phyloP scores from a whole-genome alignment of 2,329 filamentous ascomycete genomes.

The Fusarium nanum region DNA sequence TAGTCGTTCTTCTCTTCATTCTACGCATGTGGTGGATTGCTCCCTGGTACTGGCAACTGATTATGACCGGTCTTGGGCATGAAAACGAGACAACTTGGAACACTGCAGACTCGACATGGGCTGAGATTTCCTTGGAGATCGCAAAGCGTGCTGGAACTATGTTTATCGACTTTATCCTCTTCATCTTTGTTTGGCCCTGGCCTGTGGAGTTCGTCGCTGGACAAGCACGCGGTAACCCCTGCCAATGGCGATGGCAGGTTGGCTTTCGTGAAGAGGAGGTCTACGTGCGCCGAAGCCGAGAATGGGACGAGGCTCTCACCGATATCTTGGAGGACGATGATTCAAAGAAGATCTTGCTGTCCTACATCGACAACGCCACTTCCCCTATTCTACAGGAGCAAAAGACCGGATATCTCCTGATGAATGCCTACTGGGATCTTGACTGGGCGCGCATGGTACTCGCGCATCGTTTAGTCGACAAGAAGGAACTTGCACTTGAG shows the following conservation, averaged over 20 bases:
- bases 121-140: conserved; percentile 67
- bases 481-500: conserved; percentile 68
- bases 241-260: conserved; percentile 77
- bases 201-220: conserved; percentile 78
- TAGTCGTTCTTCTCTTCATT: conserved; percentile 71
- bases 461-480: conserved; percentile 76
- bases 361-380: conserved; percentile 75
- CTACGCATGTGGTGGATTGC: conserved; percentile 76
- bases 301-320: conserved; percentile 73
- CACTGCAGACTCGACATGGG: conserved; percentile 65
- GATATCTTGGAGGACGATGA: conserved; percentile 65
- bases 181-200: conserved; percentile 78
- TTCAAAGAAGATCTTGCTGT: conserved; percentile 68
- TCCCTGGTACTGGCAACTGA: conserved; percentile 78
- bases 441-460: conserved; percentile 85
- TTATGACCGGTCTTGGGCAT: conserved; percentile 73
- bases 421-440: conserved; percentile 87
- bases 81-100: conserved; percentile 75
- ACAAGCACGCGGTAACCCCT: conserved; percentile 67
- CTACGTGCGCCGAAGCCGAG: conserved; percentile 80
- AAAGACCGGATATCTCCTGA: conserved; percentile 89
- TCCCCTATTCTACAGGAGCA: conserved; percentile 72
- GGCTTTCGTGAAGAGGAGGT: conserved; percentile 86
- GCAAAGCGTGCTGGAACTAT: conserved; percentile 72
- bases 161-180: conserved; percentile 77